These are phyloP conservation scores for Talaromyces borbonicus DNA, from an alignment of 495 filamentous ascomycete species.

Conservation along the genomic window DNA sequence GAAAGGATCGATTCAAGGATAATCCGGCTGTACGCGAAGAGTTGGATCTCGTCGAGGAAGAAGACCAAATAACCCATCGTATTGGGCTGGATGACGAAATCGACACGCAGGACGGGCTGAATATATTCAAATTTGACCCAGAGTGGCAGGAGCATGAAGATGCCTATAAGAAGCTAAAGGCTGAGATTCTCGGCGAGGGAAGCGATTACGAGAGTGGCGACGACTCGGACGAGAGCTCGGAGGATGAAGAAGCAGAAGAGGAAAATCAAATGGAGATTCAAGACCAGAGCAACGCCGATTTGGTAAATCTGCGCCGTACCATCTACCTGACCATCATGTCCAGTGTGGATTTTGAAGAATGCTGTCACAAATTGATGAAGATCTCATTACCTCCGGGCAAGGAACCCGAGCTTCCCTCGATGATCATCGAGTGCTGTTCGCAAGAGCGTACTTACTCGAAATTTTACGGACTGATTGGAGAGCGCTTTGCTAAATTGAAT, in stretches of 20 bases:
- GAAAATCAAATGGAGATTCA: slow-evolving; percentile 81
- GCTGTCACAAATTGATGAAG: slow-evolving; percentile 90
- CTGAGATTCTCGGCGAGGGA: slow-evolving; percentile 87
- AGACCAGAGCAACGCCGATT: slow-evolving; percentile 90
- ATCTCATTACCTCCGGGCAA: slow-evolving; percentile 78
- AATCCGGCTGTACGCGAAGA: slow-evolving; percentile 85
- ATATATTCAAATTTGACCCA: slow-evolving; percentile 90
- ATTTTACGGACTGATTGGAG: slow-evolving; percentile 89
- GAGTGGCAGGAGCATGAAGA: slow-evolving; percentile 88
- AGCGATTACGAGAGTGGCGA: slow-evolving; percentile 70
- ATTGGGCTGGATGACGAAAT: slow-evolving; percentile 71
- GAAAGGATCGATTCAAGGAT: slow-evolving; percentile 95
- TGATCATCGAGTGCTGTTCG: slow-evolving; percentile 93
- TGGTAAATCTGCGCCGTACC: slow-evolving; percentile 84
- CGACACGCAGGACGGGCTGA: slow-evolving; percentile 72
- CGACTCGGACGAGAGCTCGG: slow-evolving; percentile 62
- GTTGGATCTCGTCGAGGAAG: slow-evolving; percentile 89
- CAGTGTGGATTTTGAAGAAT: slow-evolving; percentile 89
- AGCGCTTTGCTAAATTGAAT: slow-evolving; percentile 91
- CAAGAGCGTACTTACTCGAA: slow-evolving; percentile 95
- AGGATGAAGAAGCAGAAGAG: slow-evolving; percentile 71
- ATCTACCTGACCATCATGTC: slow-evolving; percentile 98
- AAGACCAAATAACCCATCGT: slow-evolving; percentile 91
- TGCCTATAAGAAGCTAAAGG: slow-evolving; percentile 78
- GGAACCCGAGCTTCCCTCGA: slow-evolving; percentile 83